Percentiles rank a stretch among this genome's conserved stretches.
These are phyloP conservation scores for Hansfordia pulvinata DNA, from an alignment of 2,329 filamentous ascomycete genomes.

Conservation along the genomic window DNA sequence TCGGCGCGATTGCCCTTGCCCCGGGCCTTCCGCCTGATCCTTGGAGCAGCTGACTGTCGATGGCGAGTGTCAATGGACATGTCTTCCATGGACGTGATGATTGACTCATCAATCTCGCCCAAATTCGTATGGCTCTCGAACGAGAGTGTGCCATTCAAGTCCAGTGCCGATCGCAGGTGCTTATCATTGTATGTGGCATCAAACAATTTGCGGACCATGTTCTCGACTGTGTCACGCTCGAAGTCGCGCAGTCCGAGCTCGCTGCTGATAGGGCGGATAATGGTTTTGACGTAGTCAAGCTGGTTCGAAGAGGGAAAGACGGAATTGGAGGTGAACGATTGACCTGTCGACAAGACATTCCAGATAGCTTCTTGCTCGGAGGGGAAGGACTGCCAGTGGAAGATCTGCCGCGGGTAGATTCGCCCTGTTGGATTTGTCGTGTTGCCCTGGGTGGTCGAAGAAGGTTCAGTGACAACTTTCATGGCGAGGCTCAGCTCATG, in stretches of 20 bases:
- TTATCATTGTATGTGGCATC: constrained; percentile 12
- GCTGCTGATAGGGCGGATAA: too few species aligned
- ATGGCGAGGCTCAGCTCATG: too few species aligned
- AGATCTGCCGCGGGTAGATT: constrained; percentile 19
- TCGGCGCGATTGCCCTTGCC: constrained; percentile 17
- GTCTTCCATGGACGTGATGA: too few species aligned
- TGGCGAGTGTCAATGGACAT: too few species aligned
- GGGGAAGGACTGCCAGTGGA: constrained; percentile 19
- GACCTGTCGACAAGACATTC: constrained; percentile 10
- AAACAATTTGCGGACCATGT: constrained; percentile 19
- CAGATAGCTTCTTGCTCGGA: constrained; percentile 17
- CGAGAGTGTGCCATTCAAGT: constrained; percentile 17
- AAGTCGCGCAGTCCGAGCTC: constrained; percentile 19
- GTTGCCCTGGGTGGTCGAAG: too few species aligned
- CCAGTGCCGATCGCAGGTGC: constrained; percentile 14
- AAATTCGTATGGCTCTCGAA: too few species aligned
- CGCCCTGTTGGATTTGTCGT: too few species aligned
- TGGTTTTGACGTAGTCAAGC: constrained; percentile 19
- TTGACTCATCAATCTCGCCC: too few species aligned
- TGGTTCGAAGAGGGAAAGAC: constrained; percentile 18
- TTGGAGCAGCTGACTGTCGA: constrained; percentile 3
- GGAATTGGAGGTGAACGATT: constrained; percentile 12
- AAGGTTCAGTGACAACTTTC: too few species aligned
- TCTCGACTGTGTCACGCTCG: constrained; percentile 20
- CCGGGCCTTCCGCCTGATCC: constrained; percentile 7